Base-by-base conservation (phyloP, 2,329 filamentous ascomycete genomes). In the Botrytis fabae region DNA sequence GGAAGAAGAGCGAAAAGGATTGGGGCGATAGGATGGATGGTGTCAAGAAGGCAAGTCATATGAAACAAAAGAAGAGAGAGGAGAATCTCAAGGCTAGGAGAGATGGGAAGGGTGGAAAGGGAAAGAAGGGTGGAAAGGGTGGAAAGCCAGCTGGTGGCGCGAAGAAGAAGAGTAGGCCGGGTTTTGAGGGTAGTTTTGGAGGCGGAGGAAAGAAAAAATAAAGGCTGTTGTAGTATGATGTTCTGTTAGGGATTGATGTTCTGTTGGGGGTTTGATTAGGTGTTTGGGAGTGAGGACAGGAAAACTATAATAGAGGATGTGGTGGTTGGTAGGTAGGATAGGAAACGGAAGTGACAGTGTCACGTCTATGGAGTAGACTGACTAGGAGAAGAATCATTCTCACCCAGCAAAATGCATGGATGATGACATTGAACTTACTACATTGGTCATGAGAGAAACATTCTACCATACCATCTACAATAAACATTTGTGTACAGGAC, bases 1-100 rank as follows among this genome's bases (percentile, higher is more conserved):
- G 98, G 89, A 92, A 91, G 83, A 97, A 96, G 89, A 97, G 93
- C 81, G 93, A 94, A 82, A 91, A 92, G 80, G 94, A 96, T 80
- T 98, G 96, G 93, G 87, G 85, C 64, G 92, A 94, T 73, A 87
- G 93, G 66, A 84, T 89, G 57, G 89, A 92, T 42, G 91, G 91
- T 44, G 90, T 98, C 66, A 87, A 89, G 76, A 92, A 92, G 83
- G 86, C 92, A 66, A 92, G 92, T 81, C 92, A 93, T 70, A 91
- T 93, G 78, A 91, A 91, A 81, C 93, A 95, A 80, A 90, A 90
- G 82, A 97, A 97, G 86, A 88, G 92, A 75, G 92, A 94, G 80
- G 92, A 93, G 66, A 95, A 95, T 81, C 84, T 95, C 76, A 86
- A 86, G 78, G 92, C 92, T 83, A 87, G 92, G 76, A 88, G 88